Base-by-base conservation (phyloP, 306 rosid genomes). In the Acmispon strigosus region DNA sequence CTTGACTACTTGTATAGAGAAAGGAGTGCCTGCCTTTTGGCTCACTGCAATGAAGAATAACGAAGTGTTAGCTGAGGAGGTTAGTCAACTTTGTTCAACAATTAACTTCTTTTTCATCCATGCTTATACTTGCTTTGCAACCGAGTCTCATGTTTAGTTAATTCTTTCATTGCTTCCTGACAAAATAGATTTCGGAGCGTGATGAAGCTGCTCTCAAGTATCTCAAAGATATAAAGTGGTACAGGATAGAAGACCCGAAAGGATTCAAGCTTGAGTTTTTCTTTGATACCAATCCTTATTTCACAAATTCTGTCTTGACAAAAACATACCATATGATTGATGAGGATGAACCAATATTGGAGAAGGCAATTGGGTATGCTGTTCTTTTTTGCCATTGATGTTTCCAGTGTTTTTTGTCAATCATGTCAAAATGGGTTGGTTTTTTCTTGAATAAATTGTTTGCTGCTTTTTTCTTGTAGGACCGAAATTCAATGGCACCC, bases 301-400 rank as follows among this genome's bases (percentile, higher is more conserved):
- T 92, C 77, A 83, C 88, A 74, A 92, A 92, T 72, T 18, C 88
- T 7, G 84, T 88, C 54, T 85, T 92, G 87, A 82, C 92, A 0
- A 92, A 92, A 84, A 90, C 86, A 6, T 92, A 92, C 57, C 96
- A 92, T 73, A 90, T 92, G 96, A 85, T 92, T 36, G 98, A 92
- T 70, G 98, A 90, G 78, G 96, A 90, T 66, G 96, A 92, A 50
- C 96, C 96, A 8, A 86, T 92, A 76, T 77, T 92, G 19, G 96
- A 90, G 88, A 92, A 92, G 70, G 96, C 96, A 36, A 83, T 88
- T 65, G 98, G 98, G 98, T 92, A 68, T 71, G 53, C 37, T 42
- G 6, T 12, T 51, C 36, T 3, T 63, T 60, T 45, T 49, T 11
- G 41, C 8, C 11, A 1, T 74, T 75, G 16, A 10, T 10, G 39